Evolutionary conservation across 2,329 filamentous ascomycete species (phyloP), one percentile per base, ranked within the genome.

Genomic region (Madurella fahalii): DNA sequence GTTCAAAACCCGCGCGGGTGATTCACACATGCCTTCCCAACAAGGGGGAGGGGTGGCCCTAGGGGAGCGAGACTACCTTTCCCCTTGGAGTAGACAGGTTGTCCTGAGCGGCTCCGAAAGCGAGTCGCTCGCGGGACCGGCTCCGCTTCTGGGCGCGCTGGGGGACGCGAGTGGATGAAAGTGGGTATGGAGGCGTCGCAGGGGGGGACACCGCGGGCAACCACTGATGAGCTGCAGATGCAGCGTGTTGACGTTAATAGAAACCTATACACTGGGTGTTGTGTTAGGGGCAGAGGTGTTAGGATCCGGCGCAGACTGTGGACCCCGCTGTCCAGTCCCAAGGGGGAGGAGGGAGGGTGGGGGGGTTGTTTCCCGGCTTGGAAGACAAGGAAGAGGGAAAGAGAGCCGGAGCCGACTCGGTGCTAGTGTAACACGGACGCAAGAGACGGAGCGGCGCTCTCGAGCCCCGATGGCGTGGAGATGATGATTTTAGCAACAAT

Each of bases 81-180:
- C 57, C 53, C 51, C 47, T 54, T 57, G 39, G 47, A 50, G 54
- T 40, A 44, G 47, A 47, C 43, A 42, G 45, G 48, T 46, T 54
- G 53, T 46, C 40, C 46, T 47, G 5, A 30, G 40, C 12, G 39
- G 17, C 34, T 20, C 46, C 39, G 32, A 50, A 9, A 31, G 32
- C 41, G 17, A 50, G 39, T 40, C 44, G 40, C 41, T 44, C 37
- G 48, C 48, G 41, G 51, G 54, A 13, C 42, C 45, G 53, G 44
- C 47, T 57, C 57, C 53, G 57, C 54, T 47, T 16, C 3, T 25
- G 25, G 46, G 44, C 20, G 40, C 31, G 47, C 47, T 58, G 41
- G 49, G 50, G 47, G 32, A n/a, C 34, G 40, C 32, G 37, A 50
- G 50, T 52, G 51, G 57, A 32, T 31, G 42, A 41, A 41, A 30